Evolutionary conservation across 129 eudicot species (phyloP).

Genomic region (Pseudognaphalium luteoalbum): DNA sequence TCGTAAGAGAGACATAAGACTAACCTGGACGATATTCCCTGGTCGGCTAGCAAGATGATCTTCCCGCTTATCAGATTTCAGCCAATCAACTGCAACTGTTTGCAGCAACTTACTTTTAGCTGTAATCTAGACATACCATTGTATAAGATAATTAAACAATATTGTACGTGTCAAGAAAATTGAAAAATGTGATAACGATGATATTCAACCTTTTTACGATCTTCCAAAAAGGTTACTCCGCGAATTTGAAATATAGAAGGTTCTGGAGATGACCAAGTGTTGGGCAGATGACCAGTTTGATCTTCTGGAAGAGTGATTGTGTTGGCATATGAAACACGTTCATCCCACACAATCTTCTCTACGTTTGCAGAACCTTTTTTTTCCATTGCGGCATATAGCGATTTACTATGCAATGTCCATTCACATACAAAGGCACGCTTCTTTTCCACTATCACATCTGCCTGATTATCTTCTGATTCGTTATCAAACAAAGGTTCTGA

Average conservation of each 20-base stretch:
- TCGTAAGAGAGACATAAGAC: not conserved
- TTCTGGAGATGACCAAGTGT: slow-evolving; percentile 66
- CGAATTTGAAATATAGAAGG: slow-evolving; percentile 63
- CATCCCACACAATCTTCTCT: slow-evolving; percentile 45
- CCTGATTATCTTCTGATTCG: slow-evolving; percentile 41
- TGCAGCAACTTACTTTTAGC: slow-evolving; percentile 57
- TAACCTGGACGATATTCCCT: slow-evolving; percentile 73
- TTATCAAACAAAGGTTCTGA: slow-evolving; percentile 56
- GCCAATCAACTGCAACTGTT: slow-evolving; percentile 64
- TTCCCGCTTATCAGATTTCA: slow-evolving; percentile 70
- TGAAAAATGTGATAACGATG: not conserved
- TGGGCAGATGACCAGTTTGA: slow-evolving; percentile 49
- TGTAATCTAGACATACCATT: slow-evolving; percentile 35
- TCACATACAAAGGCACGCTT: slow-evolving; percentile 49
- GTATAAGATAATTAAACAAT: slow-evolving; percentile 3
- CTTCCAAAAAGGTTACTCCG: slow-evolving; percentile 61
- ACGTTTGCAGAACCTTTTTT: slow-evolving; percentile 47
- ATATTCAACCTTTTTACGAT: slow-evolving; percentile 54
- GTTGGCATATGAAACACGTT: slow-evolving; percentile 36
- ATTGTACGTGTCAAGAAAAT: not conserved
- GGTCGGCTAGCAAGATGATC: slow-evolving; percentile 66
- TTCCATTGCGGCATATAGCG: slow-evolving; percentile 46
- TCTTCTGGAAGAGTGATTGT: slow-evolving; percentile 63
- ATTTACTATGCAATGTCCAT: slow-evolving; percentile 22
- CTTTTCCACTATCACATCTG: slow-evolving; percentile 38